Percentiles rank a stretch among this genome's conserved stretches.
These are phyloP conservation scores for Solanum pinnatisectum DNA, from an alignment of 257 asterid genomes.

Conservation along the genomic window DNA sequence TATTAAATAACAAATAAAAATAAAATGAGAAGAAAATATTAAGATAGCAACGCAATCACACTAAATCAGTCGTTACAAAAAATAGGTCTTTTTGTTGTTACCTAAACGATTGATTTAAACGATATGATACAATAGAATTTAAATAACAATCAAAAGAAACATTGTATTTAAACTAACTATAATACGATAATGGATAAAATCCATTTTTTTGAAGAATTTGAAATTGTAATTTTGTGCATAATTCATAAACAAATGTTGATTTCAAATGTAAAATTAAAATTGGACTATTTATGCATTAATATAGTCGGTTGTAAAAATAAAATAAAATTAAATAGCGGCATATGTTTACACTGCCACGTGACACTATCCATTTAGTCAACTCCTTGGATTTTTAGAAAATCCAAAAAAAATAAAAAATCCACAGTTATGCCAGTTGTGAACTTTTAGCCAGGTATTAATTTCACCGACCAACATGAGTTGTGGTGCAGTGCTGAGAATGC, in stretches of 20 bases:
- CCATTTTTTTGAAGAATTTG: too few species aligned
- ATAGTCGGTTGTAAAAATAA: too few species aligned
- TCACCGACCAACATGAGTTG: rapidly evolving
- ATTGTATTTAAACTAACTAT: too few species aligned
- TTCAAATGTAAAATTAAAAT: too few species aligned
- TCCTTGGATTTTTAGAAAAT: constrained; percentile 30
- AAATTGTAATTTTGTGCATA: too few species aligned
- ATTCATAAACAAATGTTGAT: too few species aligned
- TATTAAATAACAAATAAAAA: too few species aligned
- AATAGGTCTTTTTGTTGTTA: too few species aligned
- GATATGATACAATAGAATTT: rapidly evolving
- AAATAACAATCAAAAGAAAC: too few species aligned
- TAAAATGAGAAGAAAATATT: too few species aligned
- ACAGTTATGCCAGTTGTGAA: constrained; percentile 11
- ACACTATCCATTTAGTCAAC: constrained; percentile 28
- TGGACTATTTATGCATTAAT: background rate
- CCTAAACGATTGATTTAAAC: background rate
- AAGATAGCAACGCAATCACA: rapidly evolving
- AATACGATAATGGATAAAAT: too few species aligned
- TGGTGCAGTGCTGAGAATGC: too few species aligned
- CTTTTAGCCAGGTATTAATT: constrained; percentile 3
- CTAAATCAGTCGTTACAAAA: background rate
- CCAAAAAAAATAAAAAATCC: background rate
- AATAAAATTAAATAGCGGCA: background rate
- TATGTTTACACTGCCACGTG: background rate